These are phyloP conservation scores for Laburnicola sp. DNA, from an alignment of 2,329 filamentous ascomycete species.

Conservation along the genomic window DNA sequence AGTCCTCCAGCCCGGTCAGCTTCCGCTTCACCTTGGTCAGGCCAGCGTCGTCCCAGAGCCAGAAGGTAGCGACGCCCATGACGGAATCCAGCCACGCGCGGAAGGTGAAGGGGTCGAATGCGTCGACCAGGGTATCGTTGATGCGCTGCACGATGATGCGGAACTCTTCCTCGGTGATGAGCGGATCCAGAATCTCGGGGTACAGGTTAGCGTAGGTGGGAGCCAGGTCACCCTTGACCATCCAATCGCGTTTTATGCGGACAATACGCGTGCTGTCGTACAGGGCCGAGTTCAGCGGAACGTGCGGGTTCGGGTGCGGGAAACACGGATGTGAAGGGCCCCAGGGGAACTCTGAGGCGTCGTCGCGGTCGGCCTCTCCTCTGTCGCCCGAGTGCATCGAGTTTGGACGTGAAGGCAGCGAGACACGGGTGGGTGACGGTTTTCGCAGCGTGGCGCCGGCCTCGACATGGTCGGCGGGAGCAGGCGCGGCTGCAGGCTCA, in stretches of 20 bases:
- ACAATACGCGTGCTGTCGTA: slow-evolving; percentile 84
- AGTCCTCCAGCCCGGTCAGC: slow-evolving; percentile 71
- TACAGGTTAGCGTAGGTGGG: slow-evolving; percentile 95
- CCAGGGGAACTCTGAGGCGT: slow-evolving; percentile 71
- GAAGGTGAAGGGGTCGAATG: slow-evolving; percentile 76
- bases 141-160: slow-evolving; percentile 77
- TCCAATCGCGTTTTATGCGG: slow-evolving; percentile 87
- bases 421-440: slow-evolving; percentile 21
- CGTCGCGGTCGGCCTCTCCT: slow-evolving; percentile 45
- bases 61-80: slow-evolving; percentile 82
- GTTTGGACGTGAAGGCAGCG: slow-evolving; percentile 32
- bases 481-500: slow-evolving; percentile 28
- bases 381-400: slow-evolving; percentile 56
- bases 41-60: slow-evolving; percentile 92
- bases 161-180: slow-evolving; percentile 84
- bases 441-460: slow-evolving; percentile 19
- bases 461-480: slow-evolving; percentile 38
- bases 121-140: slow-evolving; percentile 74
- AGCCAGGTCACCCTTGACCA: slow-evolving; percentile 83
- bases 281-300: slow-evolving; percentile 73
- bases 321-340: slow-evolving; percentile 92
- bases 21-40: slow-evolving; percentile 73
- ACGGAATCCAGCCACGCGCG: slow-evolving; percentile 79
- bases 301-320: slow-evolving; percentile 90
- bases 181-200: slow-evolving; percentile 89